Base-by-base conservation (phyloP, 1,139 yeast species). In the Kodamaea derodonti region DNA sequence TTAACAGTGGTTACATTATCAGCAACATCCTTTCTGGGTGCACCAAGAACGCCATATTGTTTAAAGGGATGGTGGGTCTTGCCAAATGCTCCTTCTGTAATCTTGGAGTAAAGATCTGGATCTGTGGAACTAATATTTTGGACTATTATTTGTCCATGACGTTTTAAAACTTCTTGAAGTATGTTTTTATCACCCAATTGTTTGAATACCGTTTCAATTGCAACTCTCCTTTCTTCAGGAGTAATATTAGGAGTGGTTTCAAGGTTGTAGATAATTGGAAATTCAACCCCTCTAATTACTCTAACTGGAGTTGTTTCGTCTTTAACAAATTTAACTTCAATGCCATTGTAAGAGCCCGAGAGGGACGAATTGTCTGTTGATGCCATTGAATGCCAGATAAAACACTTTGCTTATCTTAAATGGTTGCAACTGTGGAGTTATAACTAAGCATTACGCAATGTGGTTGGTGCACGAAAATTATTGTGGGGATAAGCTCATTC, bases 1-100 rank as follows among this genome's bases (percentile, higher is more conserved):
- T 54, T 56, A 11, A 62, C 64, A 1, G 61, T 56, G 27, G 47
- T 48, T 3, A 60, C 35, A 29, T 45, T 39, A 4, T 46, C 47
- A 1, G 52, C 51, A 6, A 53, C 42, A 13, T 49, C 46, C 11
- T 49, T 48, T 37, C 65, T 46, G 2, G 56, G 40, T 1, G 58
- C 45, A 1, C 63, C 64, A 32, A 37, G 32, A 11, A 37, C 40
- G n/a, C 40, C 40, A 4, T 47, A 52, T 35, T 56, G 62, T 13
- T 39, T 48, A 34, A 56, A 59, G 6, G 39, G 45, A 17, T 56
- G 43, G 31, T 44, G 51, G 17, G 22, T 11, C 14, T 41, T 32
- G 7, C 48, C 36, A n/a, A 55, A 24, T 1, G 38, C 34, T 18
- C 16, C 28, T 8, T 4, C 30, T 4, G 35, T 34, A n/a, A 37